Evolutionary conservation across 2,329 filamentous ascomycete species (phyloP), one percentile per base, ranked within the genome.

Genomic region (Fusarium anguioides): DNA sequence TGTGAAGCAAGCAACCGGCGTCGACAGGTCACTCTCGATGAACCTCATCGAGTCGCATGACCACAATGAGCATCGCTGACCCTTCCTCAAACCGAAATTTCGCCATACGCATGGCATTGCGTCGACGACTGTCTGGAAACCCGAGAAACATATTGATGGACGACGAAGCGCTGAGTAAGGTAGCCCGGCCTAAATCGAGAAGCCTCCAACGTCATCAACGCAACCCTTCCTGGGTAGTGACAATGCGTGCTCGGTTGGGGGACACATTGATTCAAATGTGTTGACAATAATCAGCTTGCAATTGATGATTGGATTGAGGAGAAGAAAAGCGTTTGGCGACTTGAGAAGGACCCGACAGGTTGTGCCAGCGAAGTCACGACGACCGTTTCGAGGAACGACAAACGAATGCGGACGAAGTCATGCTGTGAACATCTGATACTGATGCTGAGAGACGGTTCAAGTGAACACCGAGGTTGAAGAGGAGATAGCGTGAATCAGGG

Each of bases 391-490:
- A 31, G 21, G 5, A 17, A 37, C 31, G 17, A 5, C 8, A 10
- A 33, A 15, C 26, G 17, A 12, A 15, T 23, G 42, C 20, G 23
- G 39, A 31, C 8, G 18, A 33, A 20, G n/a, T 8, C 6, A 23
- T 42, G 14, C 24, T 12, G 27, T 9, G n/a, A 9, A 26, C 15
- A 21, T 24, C 7, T 14, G 8, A 29, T 11, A 20, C 29, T 26
- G 8, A 42, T 9, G 5, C 5, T 20, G 27, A 35, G 46, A 21
- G 24, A 14, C 10, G 15, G 46, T 47, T 48, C 49, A 44, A 56
- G 56, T 56, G 55, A 66, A 56, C 40, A 33, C 17, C 5, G 20
- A 18, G n/a, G 27, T 45, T 36, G 10, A 20, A 20, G 23, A 18
- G 21, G 20, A 11, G 24, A 15, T 8, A 15, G 23, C n/a, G n/a